phyloP scores from a whole-genome alignment of 2,329 filamentous ascomycete species.

The Truncatella angustata region DNA sequence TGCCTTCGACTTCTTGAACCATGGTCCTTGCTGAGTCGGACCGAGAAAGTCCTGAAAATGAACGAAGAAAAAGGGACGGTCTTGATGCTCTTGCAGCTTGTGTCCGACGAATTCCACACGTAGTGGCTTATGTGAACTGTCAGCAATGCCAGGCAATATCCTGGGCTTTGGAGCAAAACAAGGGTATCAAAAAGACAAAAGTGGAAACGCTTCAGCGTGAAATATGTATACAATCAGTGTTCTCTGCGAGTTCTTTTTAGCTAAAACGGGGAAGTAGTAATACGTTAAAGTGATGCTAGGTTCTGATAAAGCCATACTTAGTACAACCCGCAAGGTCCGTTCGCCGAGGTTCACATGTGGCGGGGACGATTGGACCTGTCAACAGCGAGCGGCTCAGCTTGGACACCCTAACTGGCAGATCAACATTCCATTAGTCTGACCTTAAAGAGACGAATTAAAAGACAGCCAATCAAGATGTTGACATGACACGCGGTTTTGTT shows the following conservation, averaged over 20 bases:
- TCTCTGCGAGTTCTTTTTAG: background rate
- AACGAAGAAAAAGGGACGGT: background rate
- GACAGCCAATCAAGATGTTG: too few relatives aligned
- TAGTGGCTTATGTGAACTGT: background rate
- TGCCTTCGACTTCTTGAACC: constrained; percentile 47
- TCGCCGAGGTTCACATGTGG: constrained; percentile 1
- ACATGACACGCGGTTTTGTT: too few relatives aligned
- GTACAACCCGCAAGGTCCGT: background rate
- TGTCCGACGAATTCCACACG: too few relatives aligned
- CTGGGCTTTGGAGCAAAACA: too few relatives aligned
- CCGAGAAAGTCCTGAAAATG: background rate
- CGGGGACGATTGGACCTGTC: background rate
- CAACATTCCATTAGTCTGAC: too few relatives aligned
- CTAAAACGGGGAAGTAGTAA: too few relatives aligned
- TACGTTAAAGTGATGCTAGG: background rate
- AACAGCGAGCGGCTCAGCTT: background rate
- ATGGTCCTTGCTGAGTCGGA: constrained; percentile 26
- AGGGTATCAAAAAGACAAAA: too few relatives aligned
- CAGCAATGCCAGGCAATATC: background rate
- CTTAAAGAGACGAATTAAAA: too few relatives aligned
- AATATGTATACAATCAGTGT: background rate
- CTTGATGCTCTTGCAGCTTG: too few relatives aligned
- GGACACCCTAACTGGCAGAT: background rate
- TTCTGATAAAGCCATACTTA: background rate
- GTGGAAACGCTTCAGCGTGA: background rate